Evolutionary conservation across 2,329 filamentous ascomycete genomes (phyloP), one percentile per base, ranked within the genome.

Genomic region (Epichloe gansuensis): DNA sequence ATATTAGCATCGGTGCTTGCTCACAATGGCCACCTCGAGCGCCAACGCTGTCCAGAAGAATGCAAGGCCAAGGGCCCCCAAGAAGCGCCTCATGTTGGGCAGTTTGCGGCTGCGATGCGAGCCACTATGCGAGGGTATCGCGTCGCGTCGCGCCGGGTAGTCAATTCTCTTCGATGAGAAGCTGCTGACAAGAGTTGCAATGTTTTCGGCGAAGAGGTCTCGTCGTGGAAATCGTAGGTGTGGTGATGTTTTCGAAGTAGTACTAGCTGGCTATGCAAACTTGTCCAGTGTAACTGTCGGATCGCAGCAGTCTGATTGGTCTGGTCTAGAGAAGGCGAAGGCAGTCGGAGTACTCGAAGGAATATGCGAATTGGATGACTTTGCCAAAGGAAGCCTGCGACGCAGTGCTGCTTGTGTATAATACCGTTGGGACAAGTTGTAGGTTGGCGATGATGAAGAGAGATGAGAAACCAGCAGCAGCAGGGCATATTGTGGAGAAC

Each of bases 1-100:
- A n/a, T 31, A n/a, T 13, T 5, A 23, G 25, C 5, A 15, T 15
- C 35, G 21, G 42, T 9, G 17, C 15, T 38, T 34, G 36, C 35
- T 49, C 46, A 51, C 73, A 46, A 84, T 70, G 59, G 68, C 66
- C 56, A 81, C 71, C 63, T 84, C 81, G 61, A 82, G 67, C 27
- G 78, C 80, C 54, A 68, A 67, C 57, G 70, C 74, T 53, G 75
- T 73, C 73, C 74, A 73, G 50, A 74, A 58, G 63, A 79, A 63
- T 61, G 72, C 75, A 69, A 83, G 64, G 55, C 73, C 61, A 57
- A 79, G 64, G 52, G 72, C 66, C 60, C 73, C 73, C 58, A 72
- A 60, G 68, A 75, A 76, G 60, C 71, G 70, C 71, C 73, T 78
- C 80, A 83, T 83, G 50, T 55, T 72, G 61, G 51, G 45, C 31